A percentile compares a stretch with the other conserved stretches of the same genome.
Evolutionary conservation across 352 stramenopile genomes (phyloP).

Genomic region (Globisporangium takayamanum): DNA sequence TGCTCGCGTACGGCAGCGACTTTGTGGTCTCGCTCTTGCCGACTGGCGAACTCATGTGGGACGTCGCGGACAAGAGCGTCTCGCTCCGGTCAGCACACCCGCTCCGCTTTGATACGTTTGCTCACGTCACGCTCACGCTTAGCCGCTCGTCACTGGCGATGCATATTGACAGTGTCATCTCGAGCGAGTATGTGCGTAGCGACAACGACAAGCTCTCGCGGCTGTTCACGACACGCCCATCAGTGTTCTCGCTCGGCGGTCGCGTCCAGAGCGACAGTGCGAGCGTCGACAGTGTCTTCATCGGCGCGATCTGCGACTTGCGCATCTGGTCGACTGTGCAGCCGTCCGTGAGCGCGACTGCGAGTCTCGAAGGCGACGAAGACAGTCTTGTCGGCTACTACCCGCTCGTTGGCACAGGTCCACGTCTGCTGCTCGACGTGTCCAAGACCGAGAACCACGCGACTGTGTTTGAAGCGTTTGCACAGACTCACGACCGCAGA

Average conservation of each 20-base stretch:
- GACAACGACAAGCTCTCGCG: constrained; percentile 7
- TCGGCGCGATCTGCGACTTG: constrained; percentile 60
- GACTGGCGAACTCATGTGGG: constrained; percentile 41
- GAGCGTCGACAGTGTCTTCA: constrained; percentile 34
- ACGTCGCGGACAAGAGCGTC: constrained; percentile 32
- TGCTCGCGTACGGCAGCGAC: constrained; percentile 55
- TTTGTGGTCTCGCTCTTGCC: constrained; percentile 44
- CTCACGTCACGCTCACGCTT: constrained; percentile 56
- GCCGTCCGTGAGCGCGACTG: constrained; percentile 2
- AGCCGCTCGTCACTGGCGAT: constrained; percentile 30
- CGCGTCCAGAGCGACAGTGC: constrained; percentile 23
- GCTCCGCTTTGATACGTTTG: constrained; percentile 43
- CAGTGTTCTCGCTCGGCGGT: constrained; percentile 45
- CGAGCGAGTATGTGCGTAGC: constrained; percentile 24
- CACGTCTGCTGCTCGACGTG: constrained; percentile 60
- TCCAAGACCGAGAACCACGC: constrained; percentile 73
- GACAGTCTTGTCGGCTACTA: constrained; percentile 62
- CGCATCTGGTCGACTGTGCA: constrained; percentile 49
- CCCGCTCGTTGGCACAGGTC: constrained; percentile 54
- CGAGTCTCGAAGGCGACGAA: constrained; percentile 32
- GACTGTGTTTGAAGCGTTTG: constrained; percentile 39
- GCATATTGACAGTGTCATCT: constrained; percentile 36
- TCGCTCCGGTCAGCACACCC: constrained; percentile 27
- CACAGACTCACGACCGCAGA: constrained; percentile 5
- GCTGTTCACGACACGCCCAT: constrained; percentile 21